Evolutionary conservation across 345 rosid genomes (phyloP), one percentile per base, ranked within the genome.

Genomic region (Pelargonium nanum): DNA sequence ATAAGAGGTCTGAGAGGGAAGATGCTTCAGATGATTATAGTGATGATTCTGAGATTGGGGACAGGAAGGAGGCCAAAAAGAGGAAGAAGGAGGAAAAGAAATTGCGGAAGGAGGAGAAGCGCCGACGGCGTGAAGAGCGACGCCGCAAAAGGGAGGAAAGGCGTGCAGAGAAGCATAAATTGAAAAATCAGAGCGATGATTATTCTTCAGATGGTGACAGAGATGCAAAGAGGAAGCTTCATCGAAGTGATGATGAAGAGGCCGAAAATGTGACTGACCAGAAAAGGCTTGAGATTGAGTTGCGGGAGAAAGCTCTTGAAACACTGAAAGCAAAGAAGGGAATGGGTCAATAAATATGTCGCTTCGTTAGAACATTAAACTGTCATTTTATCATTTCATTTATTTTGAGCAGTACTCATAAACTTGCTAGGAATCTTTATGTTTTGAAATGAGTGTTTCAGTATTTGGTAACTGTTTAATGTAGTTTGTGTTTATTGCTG

Each of bases 311-410:
- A 81, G 99, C 99, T 53, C 80, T 94, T 0, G 97, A 94, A 72
- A 79, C 95, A 40, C 69, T 87, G 56, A 94, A 94, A 83, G 99
- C 99, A 54, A 94, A 94, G 91, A 94, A 82, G 87, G 86, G 84
- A 70, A 74, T 71, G 52, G 75, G 67, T 69, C 70, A 59, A 79
- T 93, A 68, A 81, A 68, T 60, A 50, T 58, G 32, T 71, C 70
- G 55, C 59, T 68, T 64, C 59, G 48, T 54, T 67, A 62, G 65
- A 54, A 30, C 66, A 55, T 61, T 57, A 21, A 62, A 51, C 56
- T 67, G 60, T 58, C 70, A 63, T 72, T 57, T 64, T 68, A 72
- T 34, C 57, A 66, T 73, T 65, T 62, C 62, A 16, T 23, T 61
- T 44, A 56, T 59, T 67, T 62, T 66, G 59, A 65, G 56, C 67